Evolutionary conservation across 306 rosid species (phyloP), one percentile per base, ranked within the genome.

Genomic region (Castanea mollissima): DNA sequence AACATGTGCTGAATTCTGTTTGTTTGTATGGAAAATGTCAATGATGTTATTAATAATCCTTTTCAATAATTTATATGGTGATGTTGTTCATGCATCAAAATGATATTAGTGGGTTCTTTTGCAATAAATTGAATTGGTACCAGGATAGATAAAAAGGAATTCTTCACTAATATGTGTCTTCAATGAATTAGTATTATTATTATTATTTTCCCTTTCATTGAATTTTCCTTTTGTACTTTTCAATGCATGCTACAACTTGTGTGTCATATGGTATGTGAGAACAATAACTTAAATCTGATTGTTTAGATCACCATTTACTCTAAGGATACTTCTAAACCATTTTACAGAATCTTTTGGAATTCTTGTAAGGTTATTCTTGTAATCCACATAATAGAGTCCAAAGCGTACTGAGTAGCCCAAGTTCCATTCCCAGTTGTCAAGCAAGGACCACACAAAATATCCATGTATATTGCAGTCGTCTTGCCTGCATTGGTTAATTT

Each of bases 381-480:
- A 94, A 81, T 92, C 97, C 31, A 92, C 97, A 59, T 87, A 94
- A 82, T 91, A 94, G 52, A 94, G 97, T 10, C 97, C 99, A 57
- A 94, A 94, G 5, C 97, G 87, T n/a, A 88, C 93, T 7, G 91
- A 90, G 60, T 87, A 94, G 34, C 99, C 99, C 88, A 84, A 18
- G 84, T 94, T 94, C 97, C 99, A 94, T 76, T 94, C 95, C 99
- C 99, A 94, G 77, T 92, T 94, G 81, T 94, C 99, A 38, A 94
- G 97, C 84, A 94, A 84, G 31, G 98, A 92, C 98, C 98, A 94
- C 72, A 89, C 97, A 69, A 89, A 94, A 85, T 94, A 94, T 67
- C 99, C 99, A 1, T 81, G 84, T 3, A 94, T 90, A 64, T 94
- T 87, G 70, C 97, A 92, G 67, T 82, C 82, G 60, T 92, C 97